Conservation (phyloP, 345 rosid genomes). For the Populus simonii region DNA sequence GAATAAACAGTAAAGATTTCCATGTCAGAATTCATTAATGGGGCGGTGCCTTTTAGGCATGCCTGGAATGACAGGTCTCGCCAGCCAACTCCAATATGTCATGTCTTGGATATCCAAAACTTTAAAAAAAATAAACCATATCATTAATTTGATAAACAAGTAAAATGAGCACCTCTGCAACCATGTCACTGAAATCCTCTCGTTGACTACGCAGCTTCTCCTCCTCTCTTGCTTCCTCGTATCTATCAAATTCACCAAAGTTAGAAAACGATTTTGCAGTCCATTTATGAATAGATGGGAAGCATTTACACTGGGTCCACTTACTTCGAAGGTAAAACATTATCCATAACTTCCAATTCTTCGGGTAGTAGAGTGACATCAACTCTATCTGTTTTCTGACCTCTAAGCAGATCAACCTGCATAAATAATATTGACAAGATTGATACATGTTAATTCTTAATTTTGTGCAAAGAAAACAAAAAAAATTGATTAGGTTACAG, state of each 20-base stretch:
- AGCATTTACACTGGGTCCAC: conserved; percentile 18
- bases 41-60: neutral
- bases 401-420: conserved; percentile 94
- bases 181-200: conserved; percentile 99
- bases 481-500: no score
- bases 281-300: neutral
- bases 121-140: neutral
- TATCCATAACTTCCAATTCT: conserved; percentile 83
- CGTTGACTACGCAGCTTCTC: conserved; percentile 86
- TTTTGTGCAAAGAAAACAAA: neutral
- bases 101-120: neutral
- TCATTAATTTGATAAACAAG: neutral
- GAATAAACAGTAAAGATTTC: neutral
- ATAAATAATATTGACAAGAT: neutral
- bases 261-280: neutral
- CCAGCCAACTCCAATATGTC: neutral
- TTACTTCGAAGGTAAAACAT: conserved; percentile 93
- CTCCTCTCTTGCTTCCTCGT: conserved; percentile 97
- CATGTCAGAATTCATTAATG: neutral
- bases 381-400: conserved; percentile 87
- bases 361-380: conserved; percentile 89
- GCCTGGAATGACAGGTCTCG: neutral
- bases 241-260: conserved; percentile 41
- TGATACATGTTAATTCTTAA: neutral
- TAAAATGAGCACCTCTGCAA: conserved; percentile 70